Evolutionary conservation across 2,329 filamentous ascomycete genomes (phyloP), one percentile per base, ranked within the genome.

Genomic region (Sarocladiaceae sp.): DNA sequence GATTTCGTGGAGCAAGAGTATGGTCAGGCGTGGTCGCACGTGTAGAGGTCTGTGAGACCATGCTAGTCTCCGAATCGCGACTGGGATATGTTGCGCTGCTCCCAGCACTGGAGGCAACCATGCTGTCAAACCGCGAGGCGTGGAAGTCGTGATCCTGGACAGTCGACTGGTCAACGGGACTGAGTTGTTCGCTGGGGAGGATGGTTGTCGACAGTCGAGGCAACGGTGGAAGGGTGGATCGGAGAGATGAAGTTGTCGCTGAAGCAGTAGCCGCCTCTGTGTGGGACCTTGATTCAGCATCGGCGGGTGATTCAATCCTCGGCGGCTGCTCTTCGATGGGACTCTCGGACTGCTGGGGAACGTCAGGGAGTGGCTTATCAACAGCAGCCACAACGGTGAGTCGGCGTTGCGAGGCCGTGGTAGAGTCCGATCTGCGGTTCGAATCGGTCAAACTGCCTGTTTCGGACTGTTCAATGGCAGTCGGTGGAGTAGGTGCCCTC

Each of bases 1-100:
- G 72, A 47, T 69, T 71, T 51, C 75, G 72, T 23, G 77, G 74
- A 46, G 66, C 70, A 32, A 72, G 59, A 52, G 71, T 55, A 55
- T 74, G 63, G 53, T 95, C 89, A 1, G 89, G 89, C 1, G 89
- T 95, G 1, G 89, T 95, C 13, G 89, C 90, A 45, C 90, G 74
- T 2, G 90, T 96, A 1, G 90, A 95, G 1, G 81, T 82, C 57
- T 85, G 83, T 1, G 91, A 96, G 2, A 88, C 61, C 23, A 87
- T 72, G 61, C 88, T 95, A 39, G 79, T 78, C 56, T 90, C 87
- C 0, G 89, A 95, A 54, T 88, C 85, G 24, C 85, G 82, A 67
- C 83, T 89, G 43, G 83, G 70, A 54, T 85, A 90, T 3, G 87
- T 90, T 60, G 82, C 87, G 55, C 78, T 84, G 48, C 86, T 91